phyloP scores from a whole-genome alignment of 2,329 filamentous ascomycete genomes.

The Fusarium xylarioides region DNA sequence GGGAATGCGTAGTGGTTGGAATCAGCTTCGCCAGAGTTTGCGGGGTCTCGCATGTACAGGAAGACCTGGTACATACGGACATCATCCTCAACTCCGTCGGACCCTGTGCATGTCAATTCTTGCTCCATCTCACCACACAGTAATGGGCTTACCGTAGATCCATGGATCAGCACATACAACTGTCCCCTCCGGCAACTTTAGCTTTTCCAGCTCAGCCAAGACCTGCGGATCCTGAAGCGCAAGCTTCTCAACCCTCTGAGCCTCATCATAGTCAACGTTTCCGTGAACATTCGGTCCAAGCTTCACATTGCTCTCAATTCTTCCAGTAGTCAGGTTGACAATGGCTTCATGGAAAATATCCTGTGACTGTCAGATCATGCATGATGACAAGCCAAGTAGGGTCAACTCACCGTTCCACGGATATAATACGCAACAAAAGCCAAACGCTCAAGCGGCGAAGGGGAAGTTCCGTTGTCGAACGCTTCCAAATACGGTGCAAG shows the following conservation, averaged over 20 bases:
- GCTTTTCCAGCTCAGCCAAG: slow-evolving; percentile 20
- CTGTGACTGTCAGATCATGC: not conserved
- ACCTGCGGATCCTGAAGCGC: slow-evolving; percentile 25
- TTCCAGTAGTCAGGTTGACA: slow-evolving; percentile 21
- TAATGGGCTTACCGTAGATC: slow-evolving; percentile 25
- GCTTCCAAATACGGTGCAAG: slow-evolving; percentile 25
- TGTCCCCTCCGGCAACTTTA: slow-evolving; percentile 27
- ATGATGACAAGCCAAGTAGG: not conserved
- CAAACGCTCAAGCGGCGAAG: slow-evolving; percentile 13
- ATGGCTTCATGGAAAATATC: slow-evolving; percentile 32
- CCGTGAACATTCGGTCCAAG: slow-evolving; percentile 27
- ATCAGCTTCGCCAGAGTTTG: slow-evolving; percentile 26
- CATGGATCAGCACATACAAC: slow-evolving; percentile 32
- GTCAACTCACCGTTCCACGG: slow-evolving; percentile 12
- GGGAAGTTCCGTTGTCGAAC: not conserved
- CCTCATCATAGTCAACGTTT: slow-evolving; percentile 30
- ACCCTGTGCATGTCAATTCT: slow-evolving; percentile 8
- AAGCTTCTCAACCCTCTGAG: slow-evolving; percentile 28
- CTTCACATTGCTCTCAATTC: slow-evolving; percentile 30
- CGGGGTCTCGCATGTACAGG: slow-evolving; percentile 29
- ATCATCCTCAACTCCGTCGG: slow-evolving; percentile 29
- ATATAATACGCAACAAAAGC: slow-evolving; percentile 34
- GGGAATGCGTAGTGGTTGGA: slow-evolving; percentile 36
- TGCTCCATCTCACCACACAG: too few species aligned
- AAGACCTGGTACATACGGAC: slow-evolving; percentile 37